Evolutionary conservation across 768 basidiomycete species (phyloP).

Genomic region (Termitomyces sp.): DNA sequence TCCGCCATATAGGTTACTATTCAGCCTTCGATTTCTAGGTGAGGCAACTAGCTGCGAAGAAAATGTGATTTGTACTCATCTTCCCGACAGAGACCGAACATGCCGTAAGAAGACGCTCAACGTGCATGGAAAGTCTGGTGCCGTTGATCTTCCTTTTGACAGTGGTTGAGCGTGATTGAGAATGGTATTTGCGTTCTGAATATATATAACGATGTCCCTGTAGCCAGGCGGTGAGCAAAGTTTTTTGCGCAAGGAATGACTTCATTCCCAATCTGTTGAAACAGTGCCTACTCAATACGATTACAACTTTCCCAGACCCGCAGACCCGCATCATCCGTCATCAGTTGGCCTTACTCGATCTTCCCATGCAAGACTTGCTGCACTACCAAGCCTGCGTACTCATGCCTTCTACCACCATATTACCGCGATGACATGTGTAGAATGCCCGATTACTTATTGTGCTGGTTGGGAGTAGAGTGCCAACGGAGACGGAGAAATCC

Average conservation of each 20-base stretch:
- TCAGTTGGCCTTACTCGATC: constrained; percentile 46
- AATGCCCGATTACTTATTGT: constrained; percentile 41
- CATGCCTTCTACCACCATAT: constrained; percentile 32
- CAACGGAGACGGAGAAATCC: constrained; percentile 25
- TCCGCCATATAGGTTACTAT: constrained; percentile 50
- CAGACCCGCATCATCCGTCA: constrained; percentile 39
- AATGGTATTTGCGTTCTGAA: background rate
- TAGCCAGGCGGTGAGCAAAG: constrained; percentile 38
- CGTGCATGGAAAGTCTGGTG: constrained; percentile 37
- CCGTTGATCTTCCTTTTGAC: constrained; percentile 57
- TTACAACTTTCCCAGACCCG: constrained; percentile 45
- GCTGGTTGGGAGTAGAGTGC: constrained; percentile 46
- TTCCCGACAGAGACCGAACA: constrained; percentile 41
- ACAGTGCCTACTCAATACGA: constrained; percentile 44
- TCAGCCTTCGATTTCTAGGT: constrained; percentile 44
- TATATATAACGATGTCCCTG: background rate
- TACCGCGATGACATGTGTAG: constrained; percentile 59
- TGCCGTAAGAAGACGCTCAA: constrained; percentile 49
- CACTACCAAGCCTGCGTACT: constrained; percentile 41
- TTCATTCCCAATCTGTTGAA: constrained; percentile 53
- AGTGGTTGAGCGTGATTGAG: constrained; percentile 35
- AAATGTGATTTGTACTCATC: background rate
- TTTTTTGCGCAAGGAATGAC: constrained; percentile 43
- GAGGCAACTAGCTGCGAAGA: constrained; percentile 5
- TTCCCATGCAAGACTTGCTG: constrained; percentile 40